Conservation (phyloP, 108 stramenopile genomes). For the Discostella pseudostelligera region DNA sequence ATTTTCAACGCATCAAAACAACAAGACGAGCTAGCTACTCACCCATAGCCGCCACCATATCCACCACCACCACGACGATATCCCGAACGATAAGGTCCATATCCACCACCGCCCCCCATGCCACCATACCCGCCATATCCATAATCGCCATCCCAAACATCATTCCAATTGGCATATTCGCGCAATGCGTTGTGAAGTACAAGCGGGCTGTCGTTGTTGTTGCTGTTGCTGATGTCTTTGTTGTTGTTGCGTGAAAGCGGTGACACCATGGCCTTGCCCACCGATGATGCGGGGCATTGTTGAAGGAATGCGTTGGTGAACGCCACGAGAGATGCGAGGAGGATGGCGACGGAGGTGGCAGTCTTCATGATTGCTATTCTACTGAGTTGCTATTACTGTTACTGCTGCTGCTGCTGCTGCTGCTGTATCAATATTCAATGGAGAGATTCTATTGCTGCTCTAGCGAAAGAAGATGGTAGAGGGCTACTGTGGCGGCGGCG, state of each 20-base stretch:
- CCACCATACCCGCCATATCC: constrained; percentile 25
- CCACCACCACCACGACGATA: constrained; percentile 23
- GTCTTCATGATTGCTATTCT: constrained; percentile 5
- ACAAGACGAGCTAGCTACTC: not conserved
- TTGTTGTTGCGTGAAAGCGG: not conserved
- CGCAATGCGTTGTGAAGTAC: constrained; percentile 32
- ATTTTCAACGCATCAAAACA: no score
- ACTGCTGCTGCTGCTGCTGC: no score
- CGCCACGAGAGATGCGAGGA: not conserved
- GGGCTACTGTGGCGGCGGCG: no score
- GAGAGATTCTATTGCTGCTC: no score
- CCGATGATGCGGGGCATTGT: not conserved
- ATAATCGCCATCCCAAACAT: constrained; percentile 41
- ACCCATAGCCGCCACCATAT: constrained; percentile 1
- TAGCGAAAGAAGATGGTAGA: no score
- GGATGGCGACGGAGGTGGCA: constrained; percentile 4
- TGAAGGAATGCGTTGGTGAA: constrained; percentile 4
- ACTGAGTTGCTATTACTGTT: not conserved
- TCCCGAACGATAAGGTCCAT: constrained; percentile 10
- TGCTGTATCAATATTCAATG: no score
- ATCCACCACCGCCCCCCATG: constrained; percentile 10
- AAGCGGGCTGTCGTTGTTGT: not conserved
- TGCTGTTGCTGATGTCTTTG: not conserved
- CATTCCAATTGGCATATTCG: constrained; percentile 42
- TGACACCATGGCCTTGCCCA: constrained; percentile 5